Base-by-base conservation (phyloP, 2,329 filamentous ascomycete genomes). In the Raffaelea arxii region DNA sequence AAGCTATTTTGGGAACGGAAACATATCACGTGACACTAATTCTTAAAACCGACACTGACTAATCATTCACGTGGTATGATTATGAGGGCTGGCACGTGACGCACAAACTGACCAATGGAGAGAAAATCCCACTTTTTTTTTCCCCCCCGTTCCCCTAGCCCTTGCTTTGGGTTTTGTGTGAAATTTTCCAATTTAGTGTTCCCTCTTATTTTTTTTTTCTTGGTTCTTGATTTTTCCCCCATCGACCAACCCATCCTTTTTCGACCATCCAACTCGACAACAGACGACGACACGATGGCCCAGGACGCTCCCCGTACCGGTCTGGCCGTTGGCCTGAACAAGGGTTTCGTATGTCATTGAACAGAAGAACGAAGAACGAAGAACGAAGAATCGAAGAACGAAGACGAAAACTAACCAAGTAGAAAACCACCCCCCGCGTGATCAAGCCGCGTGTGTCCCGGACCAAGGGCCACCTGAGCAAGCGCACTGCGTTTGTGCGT, bases 381-480 rank as follows among this genome's bases (percentile, higher is more conserved):
- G 19, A 36, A 35, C 9, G 22, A 19, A 9, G 23, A 41, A 16
- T 21, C 16, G 25, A 7, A 22, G 42, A 43, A 35, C 32, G 27
- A 46, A 24, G 39, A 39, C 18, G 24, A 18, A 24, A 25, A 4
- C 6, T 14, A 11, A 25, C 18, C 6, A 21, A 25, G 38, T 39
- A 90, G 84, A 90, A 90, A 80, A 88, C 85, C 71, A 89, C 85
- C 60, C 67, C 81, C 61, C 80, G 87, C 66, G 82, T 84, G 64
- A 69, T 72, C 68, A 90, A 89, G 78, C 79, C 80, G 64, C 80
- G 84, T 63, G 79, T 90, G 63, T 86, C 82, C 65, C 77, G 84
- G 62, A 90, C 82, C 76, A 97, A 96, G 82, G 92, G 92, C 62
- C 86, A 92, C 74, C 77, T 94, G 66, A 94, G 86, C 77, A 95